Percentiles rank a stretch among this genome's conserved stretches.
phyloP scores from a whole-genome alignment of 2,329 filamentous ascomycete species.

The Macroventuria anomochaeta region DNA sequence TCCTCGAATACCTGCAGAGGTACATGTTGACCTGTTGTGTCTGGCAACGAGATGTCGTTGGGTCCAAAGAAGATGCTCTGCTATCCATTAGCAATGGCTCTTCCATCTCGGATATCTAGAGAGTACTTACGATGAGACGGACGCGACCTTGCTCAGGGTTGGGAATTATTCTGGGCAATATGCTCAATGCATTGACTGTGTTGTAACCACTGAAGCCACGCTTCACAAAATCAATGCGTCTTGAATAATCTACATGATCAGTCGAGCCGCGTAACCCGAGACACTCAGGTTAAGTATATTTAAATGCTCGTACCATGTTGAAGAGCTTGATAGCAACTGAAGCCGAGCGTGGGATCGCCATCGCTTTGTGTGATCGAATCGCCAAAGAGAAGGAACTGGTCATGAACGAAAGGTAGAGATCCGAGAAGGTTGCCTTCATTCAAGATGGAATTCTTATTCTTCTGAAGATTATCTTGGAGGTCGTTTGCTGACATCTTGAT shows the following conservation, averaged over 20 bases:
- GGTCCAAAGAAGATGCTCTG: conserved; percentile 19
- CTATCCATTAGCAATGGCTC: not conserved
- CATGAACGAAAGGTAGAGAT: not conserved
- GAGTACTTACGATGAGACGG: conserved; percentile 3
- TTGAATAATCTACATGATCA: conserved; percentile 11
- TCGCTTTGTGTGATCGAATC: conserved; percentile 18
- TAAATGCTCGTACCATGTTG: conserved; percentile 1
- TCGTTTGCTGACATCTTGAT: not conserved
- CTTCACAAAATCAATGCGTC: conserved; percentile 13
- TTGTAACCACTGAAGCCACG: conserved; percentile 22
- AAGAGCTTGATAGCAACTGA: conserved; percentile 12
- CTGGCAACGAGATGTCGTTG: conserved; percentile 16
- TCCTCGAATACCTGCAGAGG: conserved; percentile 5
- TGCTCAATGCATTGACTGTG: conserved; percentile 10
- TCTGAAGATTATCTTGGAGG: not conserved
- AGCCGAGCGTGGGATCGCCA: conserved; percentile 9
- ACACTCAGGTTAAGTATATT: not conserved
- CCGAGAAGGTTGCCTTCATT: not conserved
- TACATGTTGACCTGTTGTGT: conserved; percentile 18
- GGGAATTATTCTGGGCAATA: conserved; percentile 13
- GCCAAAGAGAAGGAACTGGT: conserved; percentile 16
- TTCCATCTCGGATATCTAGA: not conserved
- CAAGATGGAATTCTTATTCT: not conserved
- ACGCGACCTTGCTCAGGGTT: conserved; percentile 6
- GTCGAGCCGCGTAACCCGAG: not conserved